These are phyloP conservation scores for Apiotrichum siamense DNA, from an alignment of 1,284 basidiomycete species.

Conservation along the genomic window DNA sequence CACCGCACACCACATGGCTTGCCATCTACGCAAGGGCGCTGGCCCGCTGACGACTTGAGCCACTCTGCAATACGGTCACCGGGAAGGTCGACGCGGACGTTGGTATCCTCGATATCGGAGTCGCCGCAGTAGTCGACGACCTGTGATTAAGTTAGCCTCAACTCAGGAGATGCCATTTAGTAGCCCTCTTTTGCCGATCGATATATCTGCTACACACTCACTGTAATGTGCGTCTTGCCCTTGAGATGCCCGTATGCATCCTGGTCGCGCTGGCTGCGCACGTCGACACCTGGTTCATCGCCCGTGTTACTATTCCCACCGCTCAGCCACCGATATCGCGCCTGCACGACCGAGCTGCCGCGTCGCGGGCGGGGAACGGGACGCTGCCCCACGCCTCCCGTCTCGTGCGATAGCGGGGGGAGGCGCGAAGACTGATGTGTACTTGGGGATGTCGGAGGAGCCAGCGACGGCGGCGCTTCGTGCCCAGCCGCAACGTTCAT, in stretches of 20 bases:
- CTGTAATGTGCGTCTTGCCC: conserved; percentile 29
- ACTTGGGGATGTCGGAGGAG: no score
- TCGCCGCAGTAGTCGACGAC: conserved; percentile 44
- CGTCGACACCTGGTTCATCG: conserved; percentile 48
- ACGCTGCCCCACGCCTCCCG: background rate
- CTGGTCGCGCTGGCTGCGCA: conserved; percentile 38
- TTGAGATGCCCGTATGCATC: conserved; percentile 37
- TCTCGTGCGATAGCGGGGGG: background rate
- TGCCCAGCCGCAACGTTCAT: background rate
- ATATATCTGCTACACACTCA: no score
- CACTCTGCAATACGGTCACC: conserved; percentile 39
- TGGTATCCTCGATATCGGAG: conserved; percentile 34
- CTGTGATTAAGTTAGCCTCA: no score
- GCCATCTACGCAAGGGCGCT: conserved; percentile 29
- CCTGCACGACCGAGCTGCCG: conserved; percentile 1
- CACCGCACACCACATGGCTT: conserved; percentile 36
- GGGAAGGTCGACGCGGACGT: conserved; percentile 39
- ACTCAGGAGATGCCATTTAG: no score
- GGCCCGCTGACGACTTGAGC: conserved; percentile 33
- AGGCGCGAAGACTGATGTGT: no score
- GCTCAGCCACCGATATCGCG: conserved; percentile 31
- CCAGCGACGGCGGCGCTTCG: no score
- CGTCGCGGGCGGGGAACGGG: background rate
- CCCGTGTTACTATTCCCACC: conserved; percentile 34
- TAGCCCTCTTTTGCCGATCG: no score